Base-by-base conservation (phyloP, 2,329 filamentous ascomycete genomes). In the Didymella lethalis region DNA sequence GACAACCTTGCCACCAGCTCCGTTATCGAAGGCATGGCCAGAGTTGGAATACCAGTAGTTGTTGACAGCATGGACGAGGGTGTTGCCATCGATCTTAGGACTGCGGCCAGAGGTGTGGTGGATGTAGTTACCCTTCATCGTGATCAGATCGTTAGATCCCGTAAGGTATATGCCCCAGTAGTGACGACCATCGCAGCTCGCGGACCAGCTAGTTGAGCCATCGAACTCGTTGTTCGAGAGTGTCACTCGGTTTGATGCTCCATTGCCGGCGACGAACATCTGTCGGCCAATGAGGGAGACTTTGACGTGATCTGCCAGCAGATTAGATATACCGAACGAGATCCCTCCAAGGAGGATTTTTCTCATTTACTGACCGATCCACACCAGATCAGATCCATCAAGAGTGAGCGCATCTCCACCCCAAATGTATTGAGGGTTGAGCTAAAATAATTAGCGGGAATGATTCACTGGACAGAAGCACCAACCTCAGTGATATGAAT, bases 191-290 rank as follows among this genome's bases (percentile, higher is more conserved):
- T 87, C 78, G 72, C 85, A 87, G 36, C 79, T 83, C 5, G 85
- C 81, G 6, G 84, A 86, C 76, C 79, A 87, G 14, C 74, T 69
- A 28, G 80, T 81, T 11, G 68, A 66, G 41, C 85, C 85, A 65
- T 88, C 81, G 61, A 88, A 83, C 67, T 85, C 82, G 74, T 68
- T 80, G 81, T 87, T 86, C 62, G 84, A 84, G 68, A 88, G 80
- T 16, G 84, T 85, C 14, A 87, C 82, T 29, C 83, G 82, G 68
- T 80, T 81, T 64, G 80, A 81, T 44, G 83, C 80, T 3, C 74
- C 68, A 64, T 79, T 82, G 57, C 85, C 85, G 36, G 84, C 79
- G 41, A 87, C 85, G 41, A 86, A 82, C 77, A 86, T 83, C 73
- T 87, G 85, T 34, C 85, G 84, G 49, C 84, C 85, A 64, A 86